phyloP scores from a whole-genome alignment of 345 rosid genomes.

The Gossypium ekmanianum region DNA sequence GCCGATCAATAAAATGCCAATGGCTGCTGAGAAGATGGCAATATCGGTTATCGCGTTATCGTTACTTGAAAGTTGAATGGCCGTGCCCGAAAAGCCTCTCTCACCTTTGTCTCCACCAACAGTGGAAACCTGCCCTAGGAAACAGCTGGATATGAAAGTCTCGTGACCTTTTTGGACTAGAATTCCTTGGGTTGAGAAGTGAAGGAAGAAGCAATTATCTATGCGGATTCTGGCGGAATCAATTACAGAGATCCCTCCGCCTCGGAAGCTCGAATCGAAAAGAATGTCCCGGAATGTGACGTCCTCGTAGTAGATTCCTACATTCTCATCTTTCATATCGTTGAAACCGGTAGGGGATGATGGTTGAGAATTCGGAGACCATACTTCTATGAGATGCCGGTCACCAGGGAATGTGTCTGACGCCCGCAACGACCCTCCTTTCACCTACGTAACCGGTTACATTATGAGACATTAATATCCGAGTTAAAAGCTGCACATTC shows the following conservation, averaged over 20 bases:
- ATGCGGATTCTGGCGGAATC: conserved; percentile 58
- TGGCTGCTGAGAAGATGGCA: conserved; percentile 61
- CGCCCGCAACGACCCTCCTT: conserved; percentile 68
- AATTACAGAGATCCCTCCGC: conserved; percentile 51
- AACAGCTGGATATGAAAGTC: conserved; percentile 51
- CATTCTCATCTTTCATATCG: conserved; percentile 20
- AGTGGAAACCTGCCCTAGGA: conserved; percentile 58
- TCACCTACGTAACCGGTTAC: conserved; percentile 31
- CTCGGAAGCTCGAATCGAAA: conserved; percentile 57
- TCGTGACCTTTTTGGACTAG: conserved; percentile 62
- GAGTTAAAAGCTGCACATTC: background rate
- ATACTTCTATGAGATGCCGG: conserved; percentile 49
- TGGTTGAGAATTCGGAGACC: conserved; percentile 36
- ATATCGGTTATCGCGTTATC: conserved; percentile 62
- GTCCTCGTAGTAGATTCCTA: conserved; percentile 41
- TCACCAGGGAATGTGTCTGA: conserved; percentile 56
- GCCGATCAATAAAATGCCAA: conserved; percentile 48
- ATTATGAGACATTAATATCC: background rate
- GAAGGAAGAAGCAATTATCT: conserved; percentile 54
- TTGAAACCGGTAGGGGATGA: background rate
- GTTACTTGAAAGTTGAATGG: conserved; percentile 49
- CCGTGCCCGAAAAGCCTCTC: conserved; percentile 54
- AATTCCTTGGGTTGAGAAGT: conserved; percentile 62
- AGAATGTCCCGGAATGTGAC: conserved; percentile 58
- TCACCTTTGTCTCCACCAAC: conserved; percentile 54